A percentile compares a stretch with the other conserved stretches of the same genome.
Evolutionary conservation across 108 stramenopile species (phyloP).

Genomic region (Cylindrotheca closterium): DNA sequence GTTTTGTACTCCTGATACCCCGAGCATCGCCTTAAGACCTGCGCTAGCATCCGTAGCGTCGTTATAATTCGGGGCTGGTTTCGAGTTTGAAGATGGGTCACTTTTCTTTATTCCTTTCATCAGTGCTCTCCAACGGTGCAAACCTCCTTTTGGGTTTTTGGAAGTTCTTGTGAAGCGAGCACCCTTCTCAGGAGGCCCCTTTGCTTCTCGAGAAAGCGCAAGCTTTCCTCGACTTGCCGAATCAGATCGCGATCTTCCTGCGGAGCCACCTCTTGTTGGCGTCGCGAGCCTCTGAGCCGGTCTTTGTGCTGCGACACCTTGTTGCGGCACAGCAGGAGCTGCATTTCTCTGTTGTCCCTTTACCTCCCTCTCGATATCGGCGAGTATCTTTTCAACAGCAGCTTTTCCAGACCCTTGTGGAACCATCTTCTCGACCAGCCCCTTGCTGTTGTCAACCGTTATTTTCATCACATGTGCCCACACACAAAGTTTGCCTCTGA

Average conservation of each 20-base stretch:
- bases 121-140: conserved; percentile 53
- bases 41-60: conserved; percentile 17
- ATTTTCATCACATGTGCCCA: conserved; percentile 89
- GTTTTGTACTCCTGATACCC: conserved; percentile 11
- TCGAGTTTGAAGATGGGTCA: conserved; percentile 2
- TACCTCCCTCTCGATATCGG: conserved; percentile 44
- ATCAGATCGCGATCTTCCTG: conserved; percentile 37
- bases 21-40: conserved; percentile 39
- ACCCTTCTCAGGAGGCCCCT: conserved; percentile 59
- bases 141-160: conserved; percentile 53
- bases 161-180: conserved; percentile 57
- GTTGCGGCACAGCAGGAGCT: not conserved
- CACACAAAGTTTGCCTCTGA: conserved; percentile 90
- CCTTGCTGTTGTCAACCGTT: conserved; percentile 63
- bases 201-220: conserved; percentile 65
- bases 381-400: conserved; percentile 53
- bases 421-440: conserved; percentile 69
- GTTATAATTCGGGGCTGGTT: not conserved
- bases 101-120: conserved; percentile 13
- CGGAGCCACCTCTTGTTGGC: conserved; percentile 19
- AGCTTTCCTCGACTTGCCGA: conserved; percentile 45
- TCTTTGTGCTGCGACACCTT: not conserved
- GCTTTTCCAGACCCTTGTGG: conserved; percentile 68
- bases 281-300: not conserved
- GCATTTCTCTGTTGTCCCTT: not conserved